Conservation (phyloP, 2,329 filamentous ascomycete genomes). For the Hysterium pulicare region DNA sequence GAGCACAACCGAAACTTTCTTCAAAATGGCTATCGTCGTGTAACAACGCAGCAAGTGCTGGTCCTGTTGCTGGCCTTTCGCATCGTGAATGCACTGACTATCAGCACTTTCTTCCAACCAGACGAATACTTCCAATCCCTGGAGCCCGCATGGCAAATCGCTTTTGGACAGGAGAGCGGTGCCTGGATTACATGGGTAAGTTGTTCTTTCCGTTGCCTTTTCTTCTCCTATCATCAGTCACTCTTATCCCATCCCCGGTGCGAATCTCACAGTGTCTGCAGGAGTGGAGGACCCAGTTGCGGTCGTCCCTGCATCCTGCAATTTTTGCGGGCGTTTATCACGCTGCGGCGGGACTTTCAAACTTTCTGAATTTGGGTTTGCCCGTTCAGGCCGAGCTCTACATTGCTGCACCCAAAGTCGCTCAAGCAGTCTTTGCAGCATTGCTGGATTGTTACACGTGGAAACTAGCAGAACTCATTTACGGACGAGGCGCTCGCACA, state of each 20-base stretch:
- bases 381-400: slow-evolving; percentile 64
- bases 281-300: slow-evolving; percentile 89
- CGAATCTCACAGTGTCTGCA: slow-evolving; percentile 43
- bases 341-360: slow-evolving; percentile 55
- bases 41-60: slow-evolving; percentile 25
- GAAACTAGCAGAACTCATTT: slow-evolving; percentile 71
- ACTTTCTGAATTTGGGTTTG: slow-evolving; percentile 52
- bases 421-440: slow-evolving; percentile 76
- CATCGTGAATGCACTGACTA: slow-evolving; percentile 71
- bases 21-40: slow-evolving; percentile 27
- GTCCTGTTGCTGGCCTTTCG: slow-evolving; percentile 62
- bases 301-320: slow-evolving; percentile 87
- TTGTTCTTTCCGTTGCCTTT: not conserved
- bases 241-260: slow-evolving; percentile 4
- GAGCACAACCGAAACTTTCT: slow-evolving; percentile 15
- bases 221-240: slow-evolving; percentile 1
- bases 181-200: slow-evolving; percentile 96
- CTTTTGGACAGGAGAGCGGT: slow-evolving; percentile 72
- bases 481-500: slow-evolving; percentile 61
- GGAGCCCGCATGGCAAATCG: slow-evolving; percentile 88
- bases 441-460: slow-evolving; percentile 83
- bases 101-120: slow-evolving; percentile 93
- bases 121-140: slow-evolving; percentile 97
- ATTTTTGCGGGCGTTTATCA: slow-evolving; percentile 78
- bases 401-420: slow-evolving; percentile 66